A percentile compares a stretch with the other conserved stretches of the same genome.
These are phyloP conservation scores for Corymbia calophylla DNA, from an alignment of 441 rosid genomes.

Conservation along the genomic window DNA sequence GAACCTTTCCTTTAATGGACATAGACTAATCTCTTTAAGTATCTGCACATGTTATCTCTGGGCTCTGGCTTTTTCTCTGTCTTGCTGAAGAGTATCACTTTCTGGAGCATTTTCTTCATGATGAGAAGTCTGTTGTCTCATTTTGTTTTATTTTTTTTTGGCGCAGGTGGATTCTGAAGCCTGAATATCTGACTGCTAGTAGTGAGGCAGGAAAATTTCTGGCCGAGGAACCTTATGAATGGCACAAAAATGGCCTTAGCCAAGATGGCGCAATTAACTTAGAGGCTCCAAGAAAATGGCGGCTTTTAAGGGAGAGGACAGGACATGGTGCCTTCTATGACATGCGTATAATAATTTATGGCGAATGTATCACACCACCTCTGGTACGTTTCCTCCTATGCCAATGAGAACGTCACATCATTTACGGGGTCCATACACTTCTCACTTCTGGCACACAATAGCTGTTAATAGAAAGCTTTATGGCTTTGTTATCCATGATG, in stretches of 20 bases:
- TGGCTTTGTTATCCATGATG: not conserved
- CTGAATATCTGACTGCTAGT: conserved; percentile 70
- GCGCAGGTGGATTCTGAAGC: conserved; percentile 41
- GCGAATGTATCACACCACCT: conserved; percentile 85
- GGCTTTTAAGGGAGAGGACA: conserved; percentile 68
- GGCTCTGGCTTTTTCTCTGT: not conserved
- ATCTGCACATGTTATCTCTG: not conserved
- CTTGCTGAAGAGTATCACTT: not conserved
- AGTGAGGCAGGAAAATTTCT: conserved; percentile 49
- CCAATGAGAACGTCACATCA: not conserved
- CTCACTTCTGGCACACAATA: not conserved
- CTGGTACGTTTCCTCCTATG: conserved; percentile 45
- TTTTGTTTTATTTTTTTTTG: not conserved
- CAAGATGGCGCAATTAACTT: conserved; percentile 79
- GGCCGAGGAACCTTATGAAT: conserved; percentile 59
- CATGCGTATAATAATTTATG: conserved; percentile 68
- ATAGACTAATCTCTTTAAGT: not conserved
- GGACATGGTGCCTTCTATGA: conserved; percentile 94
- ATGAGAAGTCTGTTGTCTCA: not conserved
- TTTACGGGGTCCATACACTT: not conserved
- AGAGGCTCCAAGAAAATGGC: conserved; percentile 92
- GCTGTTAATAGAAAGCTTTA: not conserved
- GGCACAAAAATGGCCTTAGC: conserved; percentile 66
- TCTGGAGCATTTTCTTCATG: not conserved
- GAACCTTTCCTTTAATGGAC: not conserved